These are phyloP conservation scores for Penicillium fimorum DNA, from an alignment of 495 filamentous ascomycete genomes.

Conservation along the genomic window DNA sequence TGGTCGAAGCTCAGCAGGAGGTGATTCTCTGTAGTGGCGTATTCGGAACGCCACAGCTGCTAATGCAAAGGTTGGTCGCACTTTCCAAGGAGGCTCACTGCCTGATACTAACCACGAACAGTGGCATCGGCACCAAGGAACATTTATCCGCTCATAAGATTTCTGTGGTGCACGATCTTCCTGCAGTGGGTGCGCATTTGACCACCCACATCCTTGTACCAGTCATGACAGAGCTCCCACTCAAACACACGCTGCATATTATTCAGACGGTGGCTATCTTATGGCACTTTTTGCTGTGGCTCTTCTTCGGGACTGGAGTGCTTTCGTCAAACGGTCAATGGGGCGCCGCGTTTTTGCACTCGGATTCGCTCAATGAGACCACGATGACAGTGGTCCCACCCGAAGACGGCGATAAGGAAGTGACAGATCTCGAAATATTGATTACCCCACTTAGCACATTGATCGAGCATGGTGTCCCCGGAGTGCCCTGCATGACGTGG, in stretches of 20 bases:
- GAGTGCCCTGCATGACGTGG: constrained; percentile 4
- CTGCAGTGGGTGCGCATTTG: constrained; percentile 2
- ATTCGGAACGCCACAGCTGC: background rate
- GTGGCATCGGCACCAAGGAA: background rate
- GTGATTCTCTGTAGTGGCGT: constrained; percentile 3
- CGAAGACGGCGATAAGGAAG: background rate
- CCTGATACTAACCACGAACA: background rate
- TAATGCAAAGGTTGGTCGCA: background rate
- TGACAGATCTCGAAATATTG: background rate
- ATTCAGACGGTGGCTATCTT: constrained; percentile 4
- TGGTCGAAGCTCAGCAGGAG: background rate
- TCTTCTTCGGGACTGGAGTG: background rate
- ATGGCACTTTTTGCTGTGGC: constrained; percentile 2
- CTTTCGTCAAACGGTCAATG: constrained; percentile 1
- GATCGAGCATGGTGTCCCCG: constrained; percentile 2
- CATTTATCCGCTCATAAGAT: background rate
- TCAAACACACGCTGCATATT: constrained; percentile 1
- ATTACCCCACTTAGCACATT: constrained; percentile 1
- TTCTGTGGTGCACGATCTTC: background rate
- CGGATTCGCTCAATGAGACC: background rate
- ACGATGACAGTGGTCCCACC: background rate
- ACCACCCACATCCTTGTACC: constrained; percentile 3
- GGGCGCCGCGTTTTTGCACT: constrained; percentile 3
- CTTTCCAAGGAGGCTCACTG: background rate
- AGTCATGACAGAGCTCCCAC: constrained; percentile 4